Evolutionary conservation across 148 eudicot species (phyloP).

Genomic region (Diospyros kaki): DNA sequence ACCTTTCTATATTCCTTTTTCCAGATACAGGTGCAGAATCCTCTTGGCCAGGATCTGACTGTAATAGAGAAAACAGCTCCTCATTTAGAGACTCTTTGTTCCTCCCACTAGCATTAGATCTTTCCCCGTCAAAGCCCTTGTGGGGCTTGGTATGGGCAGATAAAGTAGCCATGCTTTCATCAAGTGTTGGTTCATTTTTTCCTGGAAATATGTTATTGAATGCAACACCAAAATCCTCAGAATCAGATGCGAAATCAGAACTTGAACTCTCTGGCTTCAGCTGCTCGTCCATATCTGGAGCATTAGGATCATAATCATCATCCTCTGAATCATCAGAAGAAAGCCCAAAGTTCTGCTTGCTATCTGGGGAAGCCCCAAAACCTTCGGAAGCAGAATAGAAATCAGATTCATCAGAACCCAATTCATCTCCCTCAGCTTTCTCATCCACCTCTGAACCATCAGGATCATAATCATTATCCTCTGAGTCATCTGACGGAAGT

Average conservation of each 20-base stretch:
- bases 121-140: slow-evolving; percentile 7
- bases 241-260: slow-evolving; percentile 89
- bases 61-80: slow-evolving; percentile 27
- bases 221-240: slow-evolving; percentile 63
- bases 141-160: background rate
- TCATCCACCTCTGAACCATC: slow-evolving; percentile 45
- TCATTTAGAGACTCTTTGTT: slow-evolving; percentile 24
- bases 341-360: slow-evolving; percentile 48
- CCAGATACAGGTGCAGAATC: slow-evolving; percentile 37
- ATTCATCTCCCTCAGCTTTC: slow-evolving; percentile 39
- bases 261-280: slow-evolving; percentile 54
- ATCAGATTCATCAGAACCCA: slow-evolving; percentile 57
- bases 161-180: slow-evolving; percentile 4
- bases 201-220: slow-evolving; percentile 22
- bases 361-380: slow-evolving; percentile 30
- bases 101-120: slow-evolving; percentile 9
- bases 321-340: slow-evolving; percentile 93
- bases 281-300: slow-evolving; percentile 37
- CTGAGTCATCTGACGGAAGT: slow-evolving; percentile 86
- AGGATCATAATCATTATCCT: slow-evolving; percentile 79
- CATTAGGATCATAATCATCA: slow-evolving; percentile 78
- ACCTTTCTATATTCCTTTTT: slow-evolving; percentile 57
- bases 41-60: slow-evolving; percentile 27
- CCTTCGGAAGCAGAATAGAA: slow-evolving; percentile 61
- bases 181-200: slow-evolving; percentile 15